Percentiles rank a stretch among this genome's conserved stretches.
phyloP scores from a whole-genome alignment of 1,139 yeast species.

The Saccharomyces hybrid region DNA sequence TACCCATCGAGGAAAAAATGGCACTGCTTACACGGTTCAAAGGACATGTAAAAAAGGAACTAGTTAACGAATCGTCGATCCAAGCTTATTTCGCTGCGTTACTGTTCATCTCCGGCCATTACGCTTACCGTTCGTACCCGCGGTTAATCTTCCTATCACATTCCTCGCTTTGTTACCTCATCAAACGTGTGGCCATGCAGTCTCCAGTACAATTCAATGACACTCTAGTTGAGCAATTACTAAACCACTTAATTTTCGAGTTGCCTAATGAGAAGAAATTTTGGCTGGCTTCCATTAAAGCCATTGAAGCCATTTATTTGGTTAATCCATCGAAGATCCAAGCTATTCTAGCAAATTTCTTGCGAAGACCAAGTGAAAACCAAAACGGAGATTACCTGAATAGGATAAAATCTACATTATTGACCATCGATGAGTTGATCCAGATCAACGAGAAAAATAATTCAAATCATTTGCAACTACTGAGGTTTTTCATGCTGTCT shows the following conservation, averaged over 20 bases:
- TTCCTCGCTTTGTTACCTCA: constrained; percentile 64
- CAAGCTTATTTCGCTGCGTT: constrained; percentile 51
- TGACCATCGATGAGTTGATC: constrained; percentile 20
- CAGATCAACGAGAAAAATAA: constrained; percentile 12
- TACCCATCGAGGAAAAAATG: constrained; percentile 33
- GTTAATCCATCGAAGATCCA: constrained; percentile 18
- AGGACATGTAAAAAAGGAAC: constrained; percentile 61
- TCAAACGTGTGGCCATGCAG: constrained; percentile 72
- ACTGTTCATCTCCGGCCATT: constrained; percentile 32
- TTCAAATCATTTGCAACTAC: constrained; percentile 11
- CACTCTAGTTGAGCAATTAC: constrained; percentile 12
- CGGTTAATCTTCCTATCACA: constrained; percentile 43
- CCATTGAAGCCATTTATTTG: constrained; percentile 27
- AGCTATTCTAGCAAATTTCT: constrained; percentile 4
- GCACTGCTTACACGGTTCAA: constrained; percentile 46
- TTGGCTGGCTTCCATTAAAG: constrained; percentile 27
- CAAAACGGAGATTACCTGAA: constrained; percentile 5
- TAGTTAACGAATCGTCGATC: constrained; percentile 48
- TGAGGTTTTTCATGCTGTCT: constrained; percentile 15
- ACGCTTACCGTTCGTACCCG: constrained; percentile 25
- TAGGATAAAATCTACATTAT: constrained; percentile 11
- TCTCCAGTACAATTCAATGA: constrained; percentile 48
- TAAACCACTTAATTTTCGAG: constrained; percentile 22
- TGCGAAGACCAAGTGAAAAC: constrained; percentile 4
- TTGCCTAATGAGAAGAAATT: constrained; percentile 19